phyloP scores from a whole-genome alignment of 2,329 filamentous ascomycete genomes.

The Colletotrichum lentis region DNA sequence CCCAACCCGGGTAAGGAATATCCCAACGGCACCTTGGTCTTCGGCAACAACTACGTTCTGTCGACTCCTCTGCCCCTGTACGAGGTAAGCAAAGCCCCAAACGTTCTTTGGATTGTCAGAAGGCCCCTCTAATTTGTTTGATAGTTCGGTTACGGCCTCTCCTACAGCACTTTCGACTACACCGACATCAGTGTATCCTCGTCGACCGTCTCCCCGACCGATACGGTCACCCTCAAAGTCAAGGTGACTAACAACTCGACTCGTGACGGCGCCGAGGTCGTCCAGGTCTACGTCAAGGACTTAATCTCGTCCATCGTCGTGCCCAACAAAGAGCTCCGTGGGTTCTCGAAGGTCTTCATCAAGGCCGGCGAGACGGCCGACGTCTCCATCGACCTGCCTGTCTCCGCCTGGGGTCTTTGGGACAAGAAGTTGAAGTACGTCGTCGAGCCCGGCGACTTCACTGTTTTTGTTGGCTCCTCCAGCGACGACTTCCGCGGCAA shows the following conservation, averaged over 20 bases:
- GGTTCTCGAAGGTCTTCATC: slow-evolving; percentile 71
- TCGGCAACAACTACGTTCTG: slow-evolving; percentile 72
- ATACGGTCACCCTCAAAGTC: slow-evolving; percentile 66
- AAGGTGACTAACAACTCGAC: slow-evolving; percentile 68
- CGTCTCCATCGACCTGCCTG: slow-evolving; percentile 60
- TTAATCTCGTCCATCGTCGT: slow-evolving; percentile 68
- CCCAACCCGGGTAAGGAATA: slow-evolving; percentile 62
- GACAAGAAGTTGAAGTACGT: slow-evolving; percentile 74
- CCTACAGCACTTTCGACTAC: slow-evolving; percentile 71
- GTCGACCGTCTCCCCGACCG: slow-evolving; percentile 54
- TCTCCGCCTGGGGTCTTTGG: slow-evolving; percentile 65
- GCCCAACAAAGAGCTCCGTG: slow-evolving; percentile 70
- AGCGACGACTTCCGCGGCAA: slow-evolving; percentile 65
- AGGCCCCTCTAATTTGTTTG: slow-evolving; percentile 40
- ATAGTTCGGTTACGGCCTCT: slow-evolving; percentile 70
- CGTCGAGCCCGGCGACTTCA: slow-evolving; percentile 75
- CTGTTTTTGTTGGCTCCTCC: slow-evolving; percentile 67
- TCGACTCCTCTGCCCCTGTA: slow-evolving; percentile 68
- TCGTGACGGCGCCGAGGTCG: slow-evolving; percentile 70
- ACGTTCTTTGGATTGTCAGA: not conserved
- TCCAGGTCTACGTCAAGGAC: slow-evolving; percentile 74
- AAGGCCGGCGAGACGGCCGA: slow-evolving; percentile 66
- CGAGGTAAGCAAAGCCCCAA: slow-evolving; percentile 41
- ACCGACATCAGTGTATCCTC: slow-evolving; percentile 60
- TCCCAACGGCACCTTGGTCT: slow-evolving; percentile 67